Evolutionary conservation across 2,329 filamentous ascomycete genomes (phyloP).

Genomic region (Purpureocillium lavendulum): DNA sequence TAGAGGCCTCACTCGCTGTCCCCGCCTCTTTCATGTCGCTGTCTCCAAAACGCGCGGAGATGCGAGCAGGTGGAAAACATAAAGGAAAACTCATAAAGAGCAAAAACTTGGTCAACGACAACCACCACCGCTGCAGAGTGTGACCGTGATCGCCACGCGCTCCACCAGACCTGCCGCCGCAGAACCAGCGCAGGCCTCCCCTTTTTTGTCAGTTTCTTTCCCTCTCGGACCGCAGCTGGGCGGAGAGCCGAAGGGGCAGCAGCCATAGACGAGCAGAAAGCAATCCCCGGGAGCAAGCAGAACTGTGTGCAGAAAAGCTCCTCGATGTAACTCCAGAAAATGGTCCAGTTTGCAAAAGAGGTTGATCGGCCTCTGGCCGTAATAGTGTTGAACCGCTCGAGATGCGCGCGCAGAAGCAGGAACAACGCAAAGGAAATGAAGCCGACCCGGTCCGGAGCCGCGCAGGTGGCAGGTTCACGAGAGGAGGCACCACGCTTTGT

Average conservation of each 20-base stretch:
- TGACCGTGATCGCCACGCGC: too few relatives aligned
- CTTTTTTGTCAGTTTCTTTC: slow-evolving; percentile 1
- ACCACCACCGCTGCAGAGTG: too few relatives aligned
- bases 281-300: neutral
- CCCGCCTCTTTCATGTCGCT: too few relatives aligned
- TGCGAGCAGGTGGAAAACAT: neutral
- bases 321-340: neutral
- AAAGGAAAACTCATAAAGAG: neutral
- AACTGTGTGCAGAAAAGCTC: neutral
- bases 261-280: too few relatives aligned
- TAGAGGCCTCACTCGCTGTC: too few relatives aligned
- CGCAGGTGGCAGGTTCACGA: too few relatives aligned
- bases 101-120: neutral
- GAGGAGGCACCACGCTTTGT: too few relatives aligned
- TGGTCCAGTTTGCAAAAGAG: neutral
- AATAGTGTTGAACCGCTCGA: neutral
- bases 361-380: neutral
- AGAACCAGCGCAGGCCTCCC: neutral
- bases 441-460: too few relatives aligned
- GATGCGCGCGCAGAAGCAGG: neutral
- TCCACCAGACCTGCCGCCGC: neutral
- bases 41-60: neutral
- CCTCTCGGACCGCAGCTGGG: neutral
- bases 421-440: neutral
- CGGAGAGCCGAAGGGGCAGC: neutral